Conservation (phyloP, 345 rosid genomes). For the Eucalyptus sp. region DNA sequence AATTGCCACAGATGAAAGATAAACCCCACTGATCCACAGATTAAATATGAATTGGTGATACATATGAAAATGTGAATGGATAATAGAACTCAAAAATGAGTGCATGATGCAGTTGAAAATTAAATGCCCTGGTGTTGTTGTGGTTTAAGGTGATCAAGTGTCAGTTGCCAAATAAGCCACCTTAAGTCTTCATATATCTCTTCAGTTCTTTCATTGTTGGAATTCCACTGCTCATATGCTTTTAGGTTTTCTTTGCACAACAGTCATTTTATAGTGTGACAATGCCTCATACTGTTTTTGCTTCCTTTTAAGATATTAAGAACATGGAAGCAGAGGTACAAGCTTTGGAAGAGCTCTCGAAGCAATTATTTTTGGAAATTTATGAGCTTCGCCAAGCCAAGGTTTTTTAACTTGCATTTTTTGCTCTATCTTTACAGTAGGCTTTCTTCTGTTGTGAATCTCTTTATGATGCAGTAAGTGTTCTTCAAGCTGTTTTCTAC, state of each 20-base stretch:
- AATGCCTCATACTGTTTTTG: background rate
- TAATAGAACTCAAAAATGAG: background rate
- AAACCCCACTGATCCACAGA: background rate
- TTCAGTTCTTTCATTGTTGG: background rate
- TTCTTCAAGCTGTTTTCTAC: background rate
- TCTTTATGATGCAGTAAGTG: background rate
- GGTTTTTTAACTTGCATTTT: slow-evolving; percentile 18
- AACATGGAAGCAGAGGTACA: slow-evolving; percentile 90
- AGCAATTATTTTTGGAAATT: slow-evolving; percentile 94
- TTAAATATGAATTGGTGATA: background rate
- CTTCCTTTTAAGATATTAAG: slow-evolving; percentile 48
- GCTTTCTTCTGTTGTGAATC: background rate
- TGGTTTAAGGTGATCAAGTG: background rate
- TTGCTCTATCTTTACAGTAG: background rate
- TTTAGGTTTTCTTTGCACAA: background rate
- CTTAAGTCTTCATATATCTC: background rate
- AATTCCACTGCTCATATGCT: background rate
- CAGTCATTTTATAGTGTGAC: background rate
- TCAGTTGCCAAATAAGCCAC: background rate
- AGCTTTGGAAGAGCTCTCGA: slow-evolving; percentile 89
- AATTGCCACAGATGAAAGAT: background rate
- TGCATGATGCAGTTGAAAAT: background rate
- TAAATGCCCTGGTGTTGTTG: background rate
- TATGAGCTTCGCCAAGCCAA: slow-evolving; percentile 98
- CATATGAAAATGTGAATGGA: background rate